phyloP scores from a whole-genome alignment of 306 rosid species.

The Pterocarpus santalinus region DNA sequence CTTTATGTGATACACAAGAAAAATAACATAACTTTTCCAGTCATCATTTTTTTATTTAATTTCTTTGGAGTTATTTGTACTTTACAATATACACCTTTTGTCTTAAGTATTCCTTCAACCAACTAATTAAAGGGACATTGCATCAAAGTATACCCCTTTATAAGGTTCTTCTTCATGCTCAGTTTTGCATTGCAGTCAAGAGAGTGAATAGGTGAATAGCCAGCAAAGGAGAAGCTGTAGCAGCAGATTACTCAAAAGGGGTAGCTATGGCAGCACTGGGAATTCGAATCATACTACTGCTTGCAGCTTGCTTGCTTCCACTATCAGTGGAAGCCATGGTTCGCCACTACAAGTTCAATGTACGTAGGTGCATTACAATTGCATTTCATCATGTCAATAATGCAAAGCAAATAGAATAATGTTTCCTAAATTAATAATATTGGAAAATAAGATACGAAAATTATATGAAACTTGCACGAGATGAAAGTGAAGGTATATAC shows the following conservation, averaged over 20 bases:
- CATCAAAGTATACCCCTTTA: conserved; percentile 46
- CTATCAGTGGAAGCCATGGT: conserved; percentile 38
- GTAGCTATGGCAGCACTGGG: background rate
- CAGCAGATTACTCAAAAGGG: background rate
- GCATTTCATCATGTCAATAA: background rate
- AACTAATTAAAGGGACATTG: conserved; percentile 60
- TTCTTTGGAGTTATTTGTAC: conserved; percentile 8
- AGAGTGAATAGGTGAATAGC: background rate
- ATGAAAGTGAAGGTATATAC: background rate
- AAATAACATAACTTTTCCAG: conserved; percentile 16
- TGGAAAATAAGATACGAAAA: background rate
- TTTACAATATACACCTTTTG: conserved; percentile 25
- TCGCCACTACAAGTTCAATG: conserved; percentile 51
- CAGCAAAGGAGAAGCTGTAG: background rate
- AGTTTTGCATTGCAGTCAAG: conserved; percentile 8
- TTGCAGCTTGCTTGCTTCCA: conserved; percentile 32
- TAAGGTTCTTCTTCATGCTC: conserved; percentile 16
- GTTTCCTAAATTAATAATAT: background rate
- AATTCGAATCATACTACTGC: conserved; percentile 29
- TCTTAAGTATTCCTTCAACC: conserved; percentile 47
- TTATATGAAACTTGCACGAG: background rate
- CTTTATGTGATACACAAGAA: conserved; percentile 53
- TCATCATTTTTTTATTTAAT: background rate
- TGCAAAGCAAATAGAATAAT: conserved; percentile 4
- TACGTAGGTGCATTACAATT: conserved; percentile 20